A percentile compares a stretch with the other conserved stretches of the same genome.
Conservation (phyloP, 2,329 filamentous ascomycete species). For the Aphanocladium album region DNA sequence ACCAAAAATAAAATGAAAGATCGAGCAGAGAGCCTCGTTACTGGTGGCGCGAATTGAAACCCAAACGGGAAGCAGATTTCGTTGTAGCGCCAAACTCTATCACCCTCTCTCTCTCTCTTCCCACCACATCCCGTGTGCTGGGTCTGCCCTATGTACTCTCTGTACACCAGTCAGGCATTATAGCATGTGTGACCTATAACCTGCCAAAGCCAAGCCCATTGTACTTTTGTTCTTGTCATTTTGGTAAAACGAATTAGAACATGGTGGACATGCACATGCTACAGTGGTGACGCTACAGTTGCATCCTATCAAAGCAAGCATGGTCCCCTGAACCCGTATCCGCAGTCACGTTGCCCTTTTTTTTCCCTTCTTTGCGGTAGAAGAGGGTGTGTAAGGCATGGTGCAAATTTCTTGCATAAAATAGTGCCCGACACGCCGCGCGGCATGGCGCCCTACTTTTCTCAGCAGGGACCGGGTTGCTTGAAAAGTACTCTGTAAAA, state of each 20-base stretch:
- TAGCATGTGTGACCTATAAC: no score
- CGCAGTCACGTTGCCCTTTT: not conserved
- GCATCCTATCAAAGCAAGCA: not conserved
- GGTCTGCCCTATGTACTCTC: not conserved
- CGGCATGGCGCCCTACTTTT: not conserved
- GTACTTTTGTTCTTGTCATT: no score
- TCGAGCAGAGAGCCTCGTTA: not conserved
- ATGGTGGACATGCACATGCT: not conserved
- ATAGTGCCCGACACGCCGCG: not conserved
- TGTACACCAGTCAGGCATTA: no score
- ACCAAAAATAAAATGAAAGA: not conserved
- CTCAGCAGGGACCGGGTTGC: not conserved
- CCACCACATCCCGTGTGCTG: not conserved
- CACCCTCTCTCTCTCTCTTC: not conserved
- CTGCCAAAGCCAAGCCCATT: no score
- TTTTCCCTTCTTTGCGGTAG: not conserved
- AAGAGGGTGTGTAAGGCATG: not conserved
- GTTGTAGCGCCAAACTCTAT: not conserved
- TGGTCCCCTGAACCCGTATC: no score
- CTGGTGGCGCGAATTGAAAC: not conserved
- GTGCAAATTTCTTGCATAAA: slow-evolving; percentile 7
- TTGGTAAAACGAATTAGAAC: no score
- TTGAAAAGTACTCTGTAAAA: no score
- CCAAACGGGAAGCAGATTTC: not conserved
- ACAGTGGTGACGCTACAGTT: not conserved